These are phyloP conservation scores for Colletotrichum ledebouriae DNA, from an alignment of 2,329 filamentous ascomycete genomes.

Conservation along the genomic window DNA sequence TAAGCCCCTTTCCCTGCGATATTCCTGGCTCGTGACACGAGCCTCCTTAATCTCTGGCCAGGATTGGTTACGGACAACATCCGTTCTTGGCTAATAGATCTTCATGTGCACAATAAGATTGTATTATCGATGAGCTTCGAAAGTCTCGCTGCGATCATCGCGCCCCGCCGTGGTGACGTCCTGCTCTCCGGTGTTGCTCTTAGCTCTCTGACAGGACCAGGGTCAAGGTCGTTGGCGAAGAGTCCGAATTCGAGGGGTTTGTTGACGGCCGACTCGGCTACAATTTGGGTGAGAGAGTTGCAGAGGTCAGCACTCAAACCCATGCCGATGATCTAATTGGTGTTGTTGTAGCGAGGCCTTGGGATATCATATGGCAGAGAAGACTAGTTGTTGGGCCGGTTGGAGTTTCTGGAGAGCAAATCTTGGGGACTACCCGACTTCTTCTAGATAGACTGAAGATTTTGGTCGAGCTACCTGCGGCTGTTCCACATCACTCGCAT, in stretches of 20 bases:
- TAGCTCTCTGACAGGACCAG: constrained; percentile 77
- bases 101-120: background rate
- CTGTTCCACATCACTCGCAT: constrained; percentile 66
- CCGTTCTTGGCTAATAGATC: background rate
- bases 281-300: constrained; percentile 71
- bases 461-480: constrained; percentile 88
- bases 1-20: too few relatives aligned
- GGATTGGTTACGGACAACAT: background rate
- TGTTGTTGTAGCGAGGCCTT: constrained; percentile 83
- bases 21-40: too few relatives aligned
- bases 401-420: constrained; percentile 88
- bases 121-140: constrained; percentile 48
- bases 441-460: constrained; percentile 91
- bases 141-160: constrained; percentile 78
- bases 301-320: constrained; percentile 79
- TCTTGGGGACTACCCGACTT: constrained; percentile 79
- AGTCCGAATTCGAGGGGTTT: too few relatives aligned
- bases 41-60: background rate
- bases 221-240: too few relatives aligned
- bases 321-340: constrained; percentile 91
- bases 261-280: constrained; percentile 85
- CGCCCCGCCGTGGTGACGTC: constrained; percentile 89
- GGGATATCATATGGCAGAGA: too few relatives aligned
- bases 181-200: constrained; percentile 88
- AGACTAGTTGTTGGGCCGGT: too few relatives aligned